Percentiles rank a stretch among this genome's conserved stretches.
These are phyloP conservation scores for Friedmanniomyces endolithicus DNA, from an alignment of 495 filamentous ascomycete genomes.

Conservation along the genomic window DNA sequence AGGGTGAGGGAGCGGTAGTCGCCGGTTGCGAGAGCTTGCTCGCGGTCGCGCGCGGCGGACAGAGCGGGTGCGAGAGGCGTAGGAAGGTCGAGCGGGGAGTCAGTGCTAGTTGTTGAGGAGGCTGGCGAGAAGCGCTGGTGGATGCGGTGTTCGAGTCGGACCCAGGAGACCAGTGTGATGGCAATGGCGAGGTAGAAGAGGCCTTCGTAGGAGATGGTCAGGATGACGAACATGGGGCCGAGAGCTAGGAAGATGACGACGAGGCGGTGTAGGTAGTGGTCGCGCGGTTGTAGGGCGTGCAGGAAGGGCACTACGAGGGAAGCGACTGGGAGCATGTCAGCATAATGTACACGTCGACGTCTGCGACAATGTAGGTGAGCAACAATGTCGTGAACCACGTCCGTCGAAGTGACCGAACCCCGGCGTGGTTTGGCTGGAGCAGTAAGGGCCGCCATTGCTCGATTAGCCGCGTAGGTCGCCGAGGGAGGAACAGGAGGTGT, in stretches of 20 bases:
- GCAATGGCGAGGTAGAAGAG: constrained; percentile 91
- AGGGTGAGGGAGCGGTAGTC: constrained; percentile 62
- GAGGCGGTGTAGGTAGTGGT: constrained; percentile 79
- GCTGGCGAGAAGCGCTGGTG: constrained; percentile 41
- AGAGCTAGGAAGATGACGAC: constrained; percentile 88
- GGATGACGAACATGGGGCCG: constrained; percentile 84
- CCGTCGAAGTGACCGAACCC: neutral
- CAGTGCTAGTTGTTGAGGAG: neutral
- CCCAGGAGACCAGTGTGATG: constrained; percentile 74
- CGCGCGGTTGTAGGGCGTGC: constrained; percentile 69
- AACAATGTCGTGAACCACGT: neutral
- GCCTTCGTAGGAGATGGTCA: constrained; percentile 96
- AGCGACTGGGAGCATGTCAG: constrained; percentile 38
- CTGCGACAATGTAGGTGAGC: neutral
- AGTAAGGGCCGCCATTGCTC: neutral
- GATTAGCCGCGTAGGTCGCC: neutral
- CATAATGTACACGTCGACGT: neutral
- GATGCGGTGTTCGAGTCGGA: constrained; percentile 72
- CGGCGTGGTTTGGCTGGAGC: neutral
- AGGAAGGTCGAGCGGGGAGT: constrained; percentile 8
- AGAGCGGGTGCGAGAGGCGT: constrained; percentile 27
- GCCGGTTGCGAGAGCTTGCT: constrained; percentile 7
- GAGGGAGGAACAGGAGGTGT: neutral
- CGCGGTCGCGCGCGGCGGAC: constrained; percentile 15
- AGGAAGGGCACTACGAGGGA: constrained; percentile 72